phyloP scores from a whole-genome alignment of 305 asterid genomes.

The Rubia occidens region DNA sequence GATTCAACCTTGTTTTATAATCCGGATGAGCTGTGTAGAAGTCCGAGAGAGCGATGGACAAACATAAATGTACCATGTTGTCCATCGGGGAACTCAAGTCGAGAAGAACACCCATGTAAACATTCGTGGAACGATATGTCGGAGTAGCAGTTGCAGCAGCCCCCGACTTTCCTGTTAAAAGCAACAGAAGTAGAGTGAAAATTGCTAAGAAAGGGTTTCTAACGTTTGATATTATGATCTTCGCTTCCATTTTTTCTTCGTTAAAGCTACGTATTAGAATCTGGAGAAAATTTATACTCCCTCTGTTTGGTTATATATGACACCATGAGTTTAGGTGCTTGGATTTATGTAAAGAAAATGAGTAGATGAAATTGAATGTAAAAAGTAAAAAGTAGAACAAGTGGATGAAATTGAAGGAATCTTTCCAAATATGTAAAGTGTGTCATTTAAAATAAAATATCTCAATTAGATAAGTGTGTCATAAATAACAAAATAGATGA shows the following conservation, averaged over 20 bases:
- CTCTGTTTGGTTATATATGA: too few species aligned
- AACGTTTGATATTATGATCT: background rate
- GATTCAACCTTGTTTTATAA: slow-evolving; percentile 24
- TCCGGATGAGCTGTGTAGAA: slow-evolving; percentile 30
- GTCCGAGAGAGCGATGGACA: slow-evolving; percentile 40
- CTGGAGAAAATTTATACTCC: background rate
- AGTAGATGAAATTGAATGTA: too few species aligned
- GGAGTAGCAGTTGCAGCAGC: background rate
- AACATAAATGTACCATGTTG: slow-evolving; percentile 18
- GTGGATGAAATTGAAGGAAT: too few species aligned
- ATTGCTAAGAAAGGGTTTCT: background rate
- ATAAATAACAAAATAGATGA: too few species aligned
- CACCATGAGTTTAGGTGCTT: too few species aligned
- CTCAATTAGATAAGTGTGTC: too few species aligned
- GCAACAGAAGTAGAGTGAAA: background rate
- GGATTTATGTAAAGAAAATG: too few species aligned
- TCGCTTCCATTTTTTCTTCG: background rate
- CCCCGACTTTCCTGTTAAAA: background rate
- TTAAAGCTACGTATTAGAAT: background rate
- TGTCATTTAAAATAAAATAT: too few species aligned
- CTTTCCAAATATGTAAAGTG: too few species aligned
- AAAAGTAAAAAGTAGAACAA: too few species aligned
- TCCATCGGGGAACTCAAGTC: too few species aligned
- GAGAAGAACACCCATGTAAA: background rate
- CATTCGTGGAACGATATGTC: background rate